Conservation (phyloP, 805 yeast species). For the Myxozyma geophila region DNA sequence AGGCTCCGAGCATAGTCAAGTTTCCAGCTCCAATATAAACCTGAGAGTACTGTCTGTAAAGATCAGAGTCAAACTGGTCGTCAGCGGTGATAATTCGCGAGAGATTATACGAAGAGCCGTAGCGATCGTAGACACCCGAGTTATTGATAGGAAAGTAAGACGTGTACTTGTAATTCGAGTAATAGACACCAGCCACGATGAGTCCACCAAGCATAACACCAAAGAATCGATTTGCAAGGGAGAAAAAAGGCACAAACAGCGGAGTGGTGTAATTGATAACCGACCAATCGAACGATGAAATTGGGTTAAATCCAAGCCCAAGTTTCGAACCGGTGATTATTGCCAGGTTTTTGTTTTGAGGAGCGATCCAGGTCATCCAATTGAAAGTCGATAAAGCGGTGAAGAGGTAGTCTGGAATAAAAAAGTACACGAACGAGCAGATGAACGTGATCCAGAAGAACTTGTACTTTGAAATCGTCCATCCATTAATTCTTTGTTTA, state of each 20-base stretch:
- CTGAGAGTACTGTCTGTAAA: slow-evolving; percentile 64
- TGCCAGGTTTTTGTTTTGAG: slow-evolving; percentile 59
- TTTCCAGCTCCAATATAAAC: slow-evolving; percentile 49
- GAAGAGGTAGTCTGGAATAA: slow-evolving; percentile 67
- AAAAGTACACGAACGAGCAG: slow-evolving; percentile 54
- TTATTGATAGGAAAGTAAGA: slow-evolving; percentile 52
- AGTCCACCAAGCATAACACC: slow-evolving; percentile 22
- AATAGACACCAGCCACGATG: slow-evolving; percentile 17
- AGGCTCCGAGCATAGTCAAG: slow-evolving; percentile 51
- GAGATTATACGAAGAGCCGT: slow-evolving; percentile 51
- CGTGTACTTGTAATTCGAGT: slow-evolving; percentile 40
- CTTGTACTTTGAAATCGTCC: slow-evolving; percentile 60
- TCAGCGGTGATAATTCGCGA: slow-evolving; percentile 52
- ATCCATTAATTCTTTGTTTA: slow-evolving; percentile 49
- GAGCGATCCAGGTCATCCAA: slow-evolving; percentile 68
- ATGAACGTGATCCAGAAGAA: slow-evolving; percentile 53
- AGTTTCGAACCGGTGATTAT: slow-evolving; percentile 65
- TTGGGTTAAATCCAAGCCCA: slow-evolving; percentile 72
- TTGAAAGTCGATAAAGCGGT: slow-evolving; percentile 60
- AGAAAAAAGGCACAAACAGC: slow-evolving; percentile 25
- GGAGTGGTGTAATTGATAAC: slow-evolving; percentile 28
- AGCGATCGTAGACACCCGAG: slow-evolving; percentile 48
- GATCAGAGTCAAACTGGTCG: slow-evolving; percentile 51
- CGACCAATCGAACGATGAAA: slow-evolving; percentile 65
- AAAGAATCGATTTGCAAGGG: slow-evolving; percentile 16